phyloP scores from a whole-genome alignment of 78 protist genomes.

The Diacronema lutheri region DNA sequence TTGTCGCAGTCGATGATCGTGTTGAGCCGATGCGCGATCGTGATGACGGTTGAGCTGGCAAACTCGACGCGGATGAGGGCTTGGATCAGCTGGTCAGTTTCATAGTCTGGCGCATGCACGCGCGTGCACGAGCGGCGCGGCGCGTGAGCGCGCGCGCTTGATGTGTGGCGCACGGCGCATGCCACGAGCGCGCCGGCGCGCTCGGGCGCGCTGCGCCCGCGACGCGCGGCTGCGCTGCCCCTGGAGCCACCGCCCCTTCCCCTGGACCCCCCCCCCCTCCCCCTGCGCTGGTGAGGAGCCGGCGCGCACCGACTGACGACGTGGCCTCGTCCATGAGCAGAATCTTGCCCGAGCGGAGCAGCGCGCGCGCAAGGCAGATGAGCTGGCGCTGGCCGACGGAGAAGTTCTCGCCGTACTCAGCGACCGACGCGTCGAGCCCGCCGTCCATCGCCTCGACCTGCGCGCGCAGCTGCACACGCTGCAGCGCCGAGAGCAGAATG shows the following conservation, averaged over 20 bases:
- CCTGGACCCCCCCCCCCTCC: too few species aligned
- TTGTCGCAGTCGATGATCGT: slow-evolving; percentile 77
- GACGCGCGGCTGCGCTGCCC: too few species aligned
- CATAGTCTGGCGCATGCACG: too few species aligned
- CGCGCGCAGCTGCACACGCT: slow-evolving; percentile 35
- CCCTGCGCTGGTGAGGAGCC: too few species aligned
- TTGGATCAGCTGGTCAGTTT: slow-evolving; percentile 54
- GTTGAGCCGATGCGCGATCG: slow-evolving; percentile 88
- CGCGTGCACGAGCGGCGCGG: too few species aligned
- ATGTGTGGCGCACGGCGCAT: background rate
- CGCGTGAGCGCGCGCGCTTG: too few species aligned
- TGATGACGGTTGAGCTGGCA: slow-evolving; percentile 69
- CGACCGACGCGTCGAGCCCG: background rate
- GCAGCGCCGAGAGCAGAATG: slow-evolving; percentile 62
- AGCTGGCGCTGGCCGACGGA: slow-evolving; percentile 87
- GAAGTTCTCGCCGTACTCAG: slow-evolving; percentile 56
- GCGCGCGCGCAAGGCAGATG: slow-evolving; percentile 84
- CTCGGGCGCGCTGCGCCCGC: too few species aligned
- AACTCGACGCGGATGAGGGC: slow-evolving; percentile 35
- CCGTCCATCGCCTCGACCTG: background rate
- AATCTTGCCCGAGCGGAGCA: slow-evolving; percentile 39
- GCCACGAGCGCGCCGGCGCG: slow-evolving; percentile 4
- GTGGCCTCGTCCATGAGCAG: slow-evolving; percentile 64
- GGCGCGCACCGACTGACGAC: too few species aligned
- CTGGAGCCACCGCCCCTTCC: too few species aligned